Percentiles rank a stretch among this genome's conserved stretches.
Evolutionary conservation across 78 protist species (phyloP).

Genomic region (Speleostelium caveatum): DNA sequence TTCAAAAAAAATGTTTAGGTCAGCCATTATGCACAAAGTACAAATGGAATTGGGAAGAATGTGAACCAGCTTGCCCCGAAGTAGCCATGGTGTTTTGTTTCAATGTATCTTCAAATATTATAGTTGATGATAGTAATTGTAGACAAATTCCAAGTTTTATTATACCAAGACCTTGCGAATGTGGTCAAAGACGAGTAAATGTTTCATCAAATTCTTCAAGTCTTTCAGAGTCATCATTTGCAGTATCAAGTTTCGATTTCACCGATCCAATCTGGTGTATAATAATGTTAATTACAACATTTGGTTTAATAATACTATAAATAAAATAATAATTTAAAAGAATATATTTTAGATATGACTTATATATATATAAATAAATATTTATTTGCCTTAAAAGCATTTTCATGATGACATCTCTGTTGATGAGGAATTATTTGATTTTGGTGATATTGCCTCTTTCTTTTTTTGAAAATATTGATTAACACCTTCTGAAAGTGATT

Average conservation of each 20-base stretch:
- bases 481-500: neutral
- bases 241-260: neutral
- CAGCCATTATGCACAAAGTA: constrained; percentile 48
- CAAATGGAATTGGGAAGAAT: constrained; percentile 68
- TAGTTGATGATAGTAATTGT: constrained; percentile 17
- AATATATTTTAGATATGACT: neutral
- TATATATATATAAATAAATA: too few relatives aligned
- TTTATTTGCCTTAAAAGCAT: too few relatives aligned
- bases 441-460: neutral
- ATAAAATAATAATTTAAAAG: too few relatives aligned
- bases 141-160: constrained; percentile 33
- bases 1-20: constrained; percentile 28
- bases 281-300: neutral
- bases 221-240: neutral
- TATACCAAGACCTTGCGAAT: constrained; percentile 47
- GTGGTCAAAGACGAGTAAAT: neutral
- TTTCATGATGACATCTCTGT: too few relatives aligned
- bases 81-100: constrained; percentile 25
- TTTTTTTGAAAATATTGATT: constrained; percentile 11
- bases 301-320: neutral
- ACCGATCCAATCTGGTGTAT: neutral
- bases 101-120: constrained; percentile 2
- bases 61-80: constrained; percentile 54
- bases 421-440: too few relatives aligned
- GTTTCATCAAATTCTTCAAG: neutral